Evolutionary conservation across 345 rosid genomes (phyloP).

Genomic region (Camelina neglecta): DNA sequence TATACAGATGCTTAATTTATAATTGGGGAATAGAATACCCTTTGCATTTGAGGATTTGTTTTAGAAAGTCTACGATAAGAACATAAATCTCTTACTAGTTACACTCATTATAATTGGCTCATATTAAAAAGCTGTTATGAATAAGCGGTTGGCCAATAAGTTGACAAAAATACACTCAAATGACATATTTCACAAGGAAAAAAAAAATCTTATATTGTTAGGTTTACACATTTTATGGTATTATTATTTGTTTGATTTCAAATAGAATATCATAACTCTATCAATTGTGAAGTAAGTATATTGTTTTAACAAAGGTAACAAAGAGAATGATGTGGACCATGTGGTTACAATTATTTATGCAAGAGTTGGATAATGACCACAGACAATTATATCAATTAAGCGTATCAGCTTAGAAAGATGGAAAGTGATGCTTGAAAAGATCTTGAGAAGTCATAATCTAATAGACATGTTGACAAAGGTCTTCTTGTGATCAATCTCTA

Average conservation of each 20-base stretch:
- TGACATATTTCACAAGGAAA: neutral
- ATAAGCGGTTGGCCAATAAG: neutral
- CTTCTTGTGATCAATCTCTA: neutral
- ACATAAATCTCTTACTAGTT: neutral
- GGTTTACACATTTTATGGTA: neutral
- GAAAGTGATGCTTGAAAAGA: neutral
- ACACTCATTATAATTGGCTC: neutral
- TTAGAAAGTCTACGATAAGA: constrained; percentile 14
- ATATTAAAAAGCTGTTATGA: no score
- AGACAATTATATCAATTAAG: neutral
- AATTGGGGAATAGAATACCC: neutral
- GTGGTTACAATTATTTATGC: neutral
- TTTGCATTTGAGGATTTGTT: neutral
- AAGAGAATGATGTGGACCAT: no score
- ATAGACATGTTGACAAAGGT: neutral
- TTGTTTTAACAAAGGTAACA: neutral
- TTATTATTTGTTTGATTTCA: neutral
- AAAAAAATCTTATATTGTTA: neutral
- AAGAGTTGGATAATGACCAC: neutral
- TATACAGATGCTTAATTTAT: neutral
- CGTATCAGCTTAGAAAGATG: neutral
- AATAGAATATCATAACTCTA: neutral
- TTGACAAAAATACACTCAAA: neutral
- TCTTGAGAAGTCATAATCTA: neutral
- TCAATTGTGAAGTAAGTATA: neutral